Evolutionary conservation across 129 eudicot genomes (phyloP).

Genomic region (Lonicera japonica): DNA sequence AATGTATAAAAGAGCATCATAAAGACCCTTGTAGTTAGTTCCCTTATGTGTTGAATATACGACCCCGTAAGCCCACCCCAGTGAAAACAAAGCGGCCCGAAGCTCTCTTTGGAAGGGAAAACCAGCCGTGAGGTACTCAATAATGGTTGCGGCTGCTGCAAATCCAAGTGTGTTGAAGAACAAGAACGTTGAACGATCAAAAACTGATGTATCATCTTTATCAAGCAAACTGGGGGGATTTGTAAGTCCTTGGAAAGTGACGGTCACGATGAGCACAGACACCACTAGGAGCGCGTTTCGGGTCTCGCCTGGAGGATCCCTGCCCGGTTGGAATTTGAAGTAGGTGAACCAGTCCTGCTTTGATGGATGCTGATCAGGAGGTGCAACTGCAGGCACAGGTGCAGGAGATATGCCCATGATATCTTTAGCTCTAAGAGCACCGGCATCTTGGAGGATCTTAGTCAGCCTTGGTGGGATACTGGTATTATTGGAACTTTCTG

Average conservation of each 20-base stretch:
- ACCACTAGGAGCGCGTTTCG: slow-evolving; percentile 14
- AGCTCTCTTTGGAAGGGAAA: slow-evolving; percentile 15
- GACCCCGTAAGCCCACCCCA: neutral
- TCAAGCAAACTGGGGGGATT: slow-evolving; percentile 1
- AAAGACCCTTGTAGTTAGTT: no score
- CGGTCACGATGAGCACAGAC: slow-evolving; percentile 15
- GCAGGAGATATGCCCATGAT: neutral
- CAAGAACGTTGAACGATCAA: no score
- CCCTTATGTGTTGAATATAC: neutral
- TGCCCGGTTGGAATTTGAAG: slow-evolving; percentile 10
- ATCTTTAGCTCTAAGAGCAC: neutral
- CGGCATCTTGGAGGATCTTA: neutral
- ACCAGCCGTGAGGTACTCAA: slow-evolving; percentile 2
- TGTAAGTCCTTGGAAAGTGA: slow-evolving; percentile 10
- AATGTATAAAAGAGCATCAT: no score
- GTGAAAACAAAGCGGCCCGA: neutral
- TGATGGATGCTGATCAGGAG: neutral
- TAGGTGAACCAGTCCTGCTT: neutral
- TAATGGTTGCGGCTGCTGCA: neutral
- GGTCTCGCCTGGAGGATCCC: slow-evolving; percentile 16
- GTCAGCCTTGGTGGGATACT: neutral
- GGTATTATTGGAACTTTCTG: neutral
- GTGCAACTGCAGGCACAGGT: neutral
- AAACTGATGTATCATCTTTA: no score
- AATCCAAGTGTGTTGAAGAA: neutral